A percentile compares a stretch with the other conserved stretches of the same genome.
These are phyloP conservation scores for Smallanthus sonchifolius DNA, from an alignment of 129 eudicot genomes.

Conservation along the genomic window DNA sequence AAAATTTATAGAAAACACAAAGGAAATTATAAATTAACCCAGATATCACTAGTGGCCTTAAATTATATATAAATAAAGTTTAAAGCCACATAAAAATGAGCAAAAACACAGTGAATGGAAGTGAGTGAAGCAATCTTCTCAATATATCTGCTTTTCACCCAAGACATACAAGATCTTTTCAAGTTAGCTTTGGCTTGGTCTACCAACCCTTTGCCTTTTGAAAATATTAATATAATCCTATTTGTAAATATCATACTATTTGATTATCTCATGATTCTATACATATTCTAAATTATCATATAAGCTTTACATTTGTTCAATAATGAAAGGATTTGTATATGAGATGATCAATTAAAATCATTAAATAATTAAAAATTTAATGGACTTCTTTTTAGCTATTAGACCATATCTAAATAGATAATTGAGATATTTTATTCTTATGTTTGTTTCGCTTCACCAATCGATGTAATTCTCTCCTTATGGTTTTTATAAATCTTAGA, in stretches of 20 bases:
- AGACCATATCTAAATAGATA: too few relatives aligned
- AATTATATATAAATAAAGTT: neutral
- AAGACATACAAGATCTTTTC: constrained; percentile 18
- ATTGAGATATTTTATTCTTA: too few relatives aligned
- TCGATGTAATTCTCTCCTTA: too few relatives aligned
- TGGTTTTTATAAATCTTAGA: too few relatives aligned
- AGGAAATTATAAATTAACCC: neutral
- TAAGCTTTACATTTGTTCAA: too few relatives aligned
- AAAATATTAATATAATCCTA: neutral
- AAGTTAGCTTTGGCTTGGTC: constrained; percentile 5
- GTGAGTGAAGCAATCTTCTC: constrained; percentile 22
- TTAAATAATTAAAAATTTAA: too few relatives aligned
- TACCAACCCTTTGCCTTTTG: constrained; percentile 8
- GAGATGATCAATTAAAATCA: neutral
- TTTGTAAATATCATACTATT: neutral
- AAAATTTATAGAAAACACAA: neutral
- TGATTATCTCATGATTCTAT: neutral
- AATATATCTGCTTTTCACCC: constrained; percentile 2
- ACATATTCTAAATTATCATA: neutral
- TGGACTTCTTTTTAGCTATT: too few relatives aligned
- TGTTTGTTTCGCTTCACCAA: too few relatives aligned
- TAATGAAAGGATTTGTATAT: neutral
- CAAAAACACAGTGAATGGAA: constrained; percentile 7
- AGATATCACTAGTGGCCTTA: neutral
- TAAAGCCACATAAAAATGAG: neutral